Evolutionary conservation across 352 stramenopile genomes (phyloP).

Genomic region (Elongisporangium undulatum): DNA sequence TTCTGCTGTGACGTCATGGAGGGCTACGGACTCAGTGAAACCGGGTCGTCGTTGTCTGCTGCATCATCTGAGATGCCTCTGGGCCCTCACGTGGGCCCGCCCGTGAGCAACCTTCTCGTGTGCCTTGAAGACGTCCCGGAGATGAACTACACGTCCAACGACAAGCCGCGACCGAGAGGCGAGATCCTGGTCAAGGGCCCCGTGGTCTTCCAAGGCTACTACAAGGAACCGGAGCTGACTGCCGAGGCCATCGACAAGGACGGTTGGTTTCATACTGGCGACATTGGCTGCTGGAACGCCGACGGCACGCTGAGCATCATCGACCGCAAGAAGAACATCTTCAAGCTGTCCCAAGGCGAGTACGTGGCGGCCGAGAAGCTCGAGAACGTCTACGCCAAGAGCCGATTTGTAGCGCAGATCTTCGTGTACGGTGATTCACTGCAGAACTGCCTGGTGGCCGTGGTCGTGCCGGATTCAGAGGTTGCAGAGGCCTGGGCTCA

Average conservation of each 20-base stretch:
- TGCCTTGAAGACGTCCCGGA: conserved; percentile 95
- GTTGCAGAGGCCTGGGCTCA: conserved; percentile 47
- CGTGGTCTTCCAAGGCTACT: conserved; percentile 91
- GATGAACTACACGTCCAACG: conserved; percentile 93
- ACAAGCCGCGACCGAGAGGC: conserved; percentile 61
- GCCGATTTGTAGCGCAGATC: conserved; percentile 90
- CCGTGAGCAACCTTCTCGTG: conserved; percentile 85
- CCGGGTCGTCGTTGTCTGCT: conserved; percentile 79
- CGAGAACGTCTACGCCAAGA: conserved; percentile 93
- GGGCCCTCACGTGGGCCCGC: conserved; percentile 91
- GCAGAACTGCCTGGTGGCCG: conserved; percentile 91
- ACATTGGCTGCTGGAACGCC: conserved; percentile 95
- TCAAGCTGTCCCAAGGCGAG: conserved; percentile 94
- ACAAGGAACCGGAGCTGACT: conserved; percentile 93
- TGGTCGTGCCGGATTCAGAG: conserved; percentile 88
- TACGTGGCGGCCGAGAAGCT: conserved; percentile 97
- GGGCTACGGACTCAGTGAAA: conserved; percentile 97
- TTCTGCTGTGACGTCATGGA: conserved; percentile 91
- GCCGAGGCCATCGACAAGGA: conserved; percentile 88
- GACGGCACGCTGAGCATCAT: conserved; percentile 91
- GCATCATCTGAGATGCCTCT: conserved; percentile 42
- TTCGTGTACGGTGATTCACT: conserved; percentile 97
- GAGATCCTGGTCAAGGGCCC: conserved; percentile 73
- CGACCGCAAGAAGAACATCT: conserved; percentile 93
- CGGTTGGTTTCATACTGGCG: conserved; percentile 97